Conservation (phyloP, 768 basidiomycete genomes). For the Gymnopilus junonius region DNA sequence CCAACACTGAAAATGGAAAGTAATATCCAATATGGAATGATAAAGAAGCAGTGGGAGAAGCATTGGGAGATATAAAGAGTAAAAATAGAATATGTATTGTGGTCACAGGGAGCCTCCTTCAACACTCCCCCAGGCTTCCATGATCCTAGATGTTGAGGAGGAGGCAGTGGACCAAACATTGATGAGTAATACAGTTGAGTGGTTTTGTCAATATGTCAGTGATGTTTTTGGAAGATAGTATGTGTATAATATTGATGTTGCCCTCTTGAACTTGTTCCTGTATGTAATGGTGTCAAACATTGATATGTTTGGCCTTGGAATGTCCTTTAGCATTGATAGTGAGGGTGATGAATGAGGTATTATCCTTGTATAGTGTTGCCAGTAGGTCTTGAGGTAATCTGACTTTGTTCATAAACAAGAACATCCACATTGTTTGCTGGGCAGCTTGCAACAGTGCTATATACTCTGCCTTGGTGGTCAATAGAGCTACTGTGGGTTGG, state of each 20-base stretch:
- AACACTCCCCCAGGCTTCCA: neutral
- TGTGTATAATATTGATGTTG: conserved; percentile 21
- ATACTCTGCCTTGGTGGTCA: conserved; percentile 43
- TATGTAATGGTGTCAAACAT: conserved; percentile 33
- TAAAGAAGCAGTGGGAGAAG: too few relatives aligned
- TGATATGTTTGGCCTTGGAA: conserved; percentile 33
- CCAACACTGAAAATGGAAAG: too few relatives aligned
- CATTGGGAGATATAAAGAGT: too few relatives aligned
- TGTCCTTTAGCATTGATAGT: conserved; percentile 30
- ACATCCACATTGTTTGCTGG: conserved; percentile 29
- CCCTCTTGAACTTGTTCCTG: conserved; percentile 21
- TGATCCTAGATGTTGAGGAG: neutral
- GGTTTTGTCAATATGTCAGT: conserved; percentile 48
- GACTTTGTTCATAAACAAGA: conserved; percentile 24
- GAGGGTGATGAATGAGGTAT: conserved; percentile 30
- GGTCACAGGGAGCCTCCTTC: neutral
- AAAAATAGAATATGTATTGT: too few relatives aligned
- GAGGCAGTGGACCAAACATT: neutral
- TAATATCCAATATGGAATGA: too few relatives aligned
- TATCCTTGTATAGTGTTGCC: conserved; percentile 25
- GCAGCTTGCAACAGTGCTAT: conserved; percentile 29
- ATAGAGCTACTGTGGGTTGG: conserved; percentile 37
- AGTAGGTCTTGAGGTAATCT: conserved; percentile 11
- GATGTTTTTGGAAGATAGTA: conserved; percentile 32
- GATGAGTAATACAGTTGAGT: conserved; percentile 16